Percentiles rank a stretch among this genome's conserved stretches.
phyloP scores from a whole-genome alignment of 306 rosid genomes.

The Cicer judaicum region DNA sequence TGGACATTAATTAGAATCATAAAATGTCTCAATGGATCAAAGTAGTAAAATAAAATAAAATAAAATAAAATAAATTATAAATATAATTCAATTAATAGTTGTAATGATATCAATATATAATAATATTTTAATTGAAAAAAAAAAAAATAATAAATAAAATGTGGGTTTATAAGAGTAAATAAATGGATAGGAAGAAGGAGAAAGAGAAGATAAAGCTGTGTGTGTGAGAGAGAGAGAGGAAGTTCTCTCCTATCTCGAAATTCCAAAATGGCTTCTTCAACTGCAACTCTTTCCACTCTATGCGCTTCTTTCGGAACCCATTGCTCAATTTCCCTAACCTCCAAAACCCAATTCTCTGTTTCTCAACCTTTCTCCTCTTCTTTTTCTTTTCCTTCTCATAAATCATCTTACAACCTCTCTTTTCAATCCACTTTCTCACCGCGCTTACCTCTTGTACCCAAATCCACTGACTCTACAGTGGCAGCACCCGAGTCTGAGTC shows the following conservation, averaged over 20 bases:
- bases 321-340: slow-evolving; percentile 57
- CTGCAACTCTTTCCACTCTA: slow-evolving; percentile 61
- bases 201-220: neutral
- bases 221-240: slow-evolving; percentile 24
- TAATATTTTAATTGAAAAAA: too few species aligned
- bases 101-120: too few species aligned
- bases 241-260: slow-evolving; percentile 32
- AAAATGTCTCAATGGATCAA: too few species aligned
- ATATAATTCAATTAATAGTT: too few species aligned
- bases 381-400: slow-evolving; percentile 49
- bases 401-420: slow-evolving; percentile 48
- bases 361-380: slow-evolving; percentile 45
- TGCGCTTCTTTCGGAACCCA: slow-evolving; percentile 67
- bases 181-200: slow-evolving; percentile 37
- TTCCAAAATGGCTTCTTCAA: slow-evolving; percentile 71
- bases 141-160: too few species aligned
- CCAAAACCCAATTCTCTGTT: slow-evolving; percentile 22
- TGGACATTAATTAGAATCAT: too few species aligned
- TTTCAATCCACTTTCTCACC: slow-evolving; percentile 50
- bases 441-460: slow-evolving; percentile 51
- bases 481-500: slow-evolving; percentile 30
- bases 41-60: too few species aligned
- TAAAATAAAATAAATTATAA: too few species aligned
- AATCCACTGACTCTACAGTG: slow-evolving; percentile 50
- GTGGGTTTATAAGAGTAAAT: neutral